Evolutionary conservation across 768 basidiomycete genomes (phyloP), one percentile per base, ranked within the genome.

Genomic region (Sporobolomyces phaffii): DNA sequence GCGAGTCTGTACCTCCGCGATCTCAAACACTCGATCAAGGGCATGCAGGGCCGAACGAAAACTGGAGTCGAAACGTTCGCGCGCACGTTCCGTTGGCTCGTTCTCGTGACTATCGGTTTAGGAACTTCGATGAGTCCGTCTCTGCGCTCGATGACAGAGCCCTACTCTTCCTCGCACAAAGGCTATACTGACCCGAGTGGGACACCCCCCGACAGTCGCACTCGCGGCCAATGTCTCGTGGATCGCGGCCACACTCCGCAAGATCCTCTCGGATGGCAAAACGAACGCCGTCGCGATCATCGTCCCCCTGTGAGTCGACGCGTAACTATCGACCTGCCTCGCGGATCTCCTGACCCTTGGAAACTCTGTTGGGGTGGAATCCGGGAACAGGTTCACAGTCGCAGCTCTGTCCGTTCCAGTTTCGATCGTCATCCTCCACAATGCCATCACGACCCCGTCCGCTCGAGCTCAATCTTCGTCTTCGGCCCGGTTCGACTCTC

Each of bases 41-140:
- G 17, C 5, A 58, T 58, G 56, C 26, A n/a, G 29, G 56, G 56
- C 29, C 43, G 56, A 2, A 58, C 56, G 5, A 58, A n/a, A 20
- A 58, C 56, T 2, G 56, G 56, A 10, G 56, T 58, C 20, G 56
- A 58, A n/a, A 58, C 56, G 20, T 58, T 58, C 43, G 29, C 28
- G 22, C 45, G 22, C 29, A 58, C 56, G 7, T 58, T 6, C 26
- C 4, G 31, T 3, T 58, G 56, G 56, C 43, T 58, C 11, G 43
- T 45, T 2, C 18, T 58, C 3, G 43, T 58, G 5, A 58, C 43
- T 4, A n/a, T 58, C 31, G 43, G 41, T 20, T 31, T 58, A 1
- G 56, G 56, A 7, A 45, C 31, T 20, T 44, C 56, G 43, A 45
- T 45, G 43, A 33, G 56, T 58, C 15, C 22, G 56, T 41, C n/a